Evolutionary conservation across 2,329 filamentous ascomycete species (phyloP).

Genomic region (Cladosporium sp.): DNA sequence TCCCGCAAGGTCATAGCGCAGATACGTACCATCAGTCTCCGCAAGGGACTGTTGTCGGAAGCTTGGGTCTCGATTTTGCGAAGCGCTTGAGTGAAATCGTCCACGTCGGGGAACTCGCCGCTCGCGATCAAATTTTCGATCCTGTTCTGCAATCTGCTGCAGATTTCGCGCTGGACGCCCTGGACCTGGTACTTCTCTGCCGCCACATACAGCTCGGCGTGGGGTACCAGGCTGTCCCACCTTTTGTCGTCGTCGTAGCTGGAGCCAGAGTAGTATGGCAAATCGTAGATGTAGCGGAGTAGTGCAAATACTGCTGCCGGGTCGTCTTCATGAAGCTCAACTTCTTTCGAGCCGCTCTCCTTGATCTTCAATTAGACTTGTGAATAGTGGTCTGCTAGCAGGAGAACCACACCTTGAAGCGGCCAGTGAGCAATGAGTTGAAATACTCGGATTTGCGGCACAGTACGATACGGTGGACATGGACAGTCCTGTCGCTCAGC

Average conservation of each 20-base stretch:
- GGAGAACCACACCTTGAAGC: neutral
- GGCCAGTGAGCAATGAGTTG: neutral
- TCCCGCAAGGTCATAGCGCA: too few species aligned
- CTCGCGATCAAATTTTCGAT: too few species aligned
- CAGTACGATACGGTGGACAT: slow-evolving; percentile 4
- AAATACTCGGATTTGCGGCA: slow-evolving; percentile 12
- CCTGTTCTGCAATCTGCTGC: too few species aligned
- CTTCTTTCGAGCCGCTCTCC: neutral
- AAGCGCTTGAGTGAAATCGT: neutral
- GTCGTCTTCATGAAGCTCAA: slow-evolving; percentile 8
- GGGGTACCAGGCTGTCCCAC: neutral
- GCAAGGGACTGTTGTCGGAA: too few species aligned
- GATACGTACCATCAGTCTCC: too few species aligned
- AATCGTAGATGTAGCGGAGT: neutral
- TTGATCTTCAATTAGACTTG: too few species aligned
- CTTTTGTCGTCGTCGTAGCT: too few species aligned
- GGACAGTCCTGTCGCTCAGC: neutral
- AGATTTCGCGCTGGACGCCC: neutral
- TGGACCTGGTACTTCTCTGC: slow-evolving; percentile 5
- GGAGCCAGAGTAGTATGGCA: neutral
- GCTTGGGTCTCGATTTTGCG: neutral
- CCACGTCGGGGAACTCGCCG: too few species aligned
- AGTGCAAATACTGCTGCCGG: neutral
- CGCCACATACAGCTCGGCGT: neutral
- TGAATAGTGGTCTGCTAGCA: too few species aligned